Evolutionary conservation across 768 basidiomycete genomes (phyloP).

Genomic region (Calocybe cyanea): DNA sequence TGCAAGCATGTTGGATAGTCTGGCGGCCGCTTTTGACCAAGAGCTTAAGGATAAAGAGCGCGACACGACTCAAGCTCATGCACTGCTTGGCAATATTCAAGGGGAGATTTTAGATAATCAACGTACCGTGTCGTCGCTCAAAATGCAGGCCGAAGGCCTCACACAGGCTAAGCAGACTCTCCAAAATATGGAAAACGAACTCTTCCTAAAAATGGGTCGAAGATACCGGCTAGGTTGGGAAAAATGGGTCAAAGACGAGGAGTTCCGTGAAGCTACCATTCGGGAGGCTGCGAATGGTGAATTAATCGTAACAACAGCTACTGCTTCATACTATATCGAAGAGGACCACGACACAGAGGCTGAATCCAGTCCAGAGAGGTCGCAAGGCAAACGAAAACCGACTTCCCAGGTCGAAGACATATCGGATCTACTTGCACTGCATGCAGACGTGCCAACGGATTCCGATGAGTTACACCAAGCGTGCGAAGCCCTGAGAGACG

Average conservation of each 20-base stretch:
- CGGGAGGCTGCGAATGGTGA: conserved; percentile 61
- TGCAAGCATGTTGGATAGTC: conserved; percentile 78
- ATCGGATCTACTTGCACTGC: conserved; percentile 57
- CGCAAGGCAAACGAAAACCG: conserved; percentile 54
- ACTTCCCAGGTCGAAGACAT: conserved; percentile 50
- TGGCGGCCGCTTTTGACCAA: conserved; percentile 87
- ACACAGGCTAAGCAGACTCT: conserved; percentile 56
- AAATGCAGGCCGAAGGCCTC: conserved; percentile 63
- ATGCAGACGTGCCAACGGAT: conserved; percentile 55
- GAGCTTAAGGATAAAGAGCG: conserved; percentile 91
- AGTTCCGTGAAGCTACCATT: conserved; percentile 67
- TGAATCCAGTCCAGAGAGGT: conserved; percentile 38
- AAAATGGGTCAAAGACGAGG: conserved; percentile 88
- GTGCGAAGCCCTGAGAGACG: conserved; percentile 62
- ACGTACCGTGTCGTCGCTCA: conserved; percentile 67
- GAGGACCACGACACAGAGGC: conserved; percentile 39
- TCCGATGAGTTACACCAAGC: conserved; percentile 47
- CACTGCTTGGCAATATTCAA: conserved; percentile 81
- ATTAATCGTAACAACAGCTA: conserved; percentile 41
- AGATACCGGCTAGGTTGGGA: conserved; percentile 88
- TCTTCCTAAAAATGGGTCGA: conserved; percentile 74
- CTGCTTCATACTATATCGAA: conserved; percentile 42
- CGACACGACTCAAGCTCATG: conserved; percentile 86
- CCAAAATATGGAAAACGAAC: conserved; percentile 57
- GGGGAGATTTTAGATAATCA: conserved; percentile 87